Base-by-base conservation (phyloP, 495 filamentous ascomycete species). In the Trichoderma erinaceum region DNA sequence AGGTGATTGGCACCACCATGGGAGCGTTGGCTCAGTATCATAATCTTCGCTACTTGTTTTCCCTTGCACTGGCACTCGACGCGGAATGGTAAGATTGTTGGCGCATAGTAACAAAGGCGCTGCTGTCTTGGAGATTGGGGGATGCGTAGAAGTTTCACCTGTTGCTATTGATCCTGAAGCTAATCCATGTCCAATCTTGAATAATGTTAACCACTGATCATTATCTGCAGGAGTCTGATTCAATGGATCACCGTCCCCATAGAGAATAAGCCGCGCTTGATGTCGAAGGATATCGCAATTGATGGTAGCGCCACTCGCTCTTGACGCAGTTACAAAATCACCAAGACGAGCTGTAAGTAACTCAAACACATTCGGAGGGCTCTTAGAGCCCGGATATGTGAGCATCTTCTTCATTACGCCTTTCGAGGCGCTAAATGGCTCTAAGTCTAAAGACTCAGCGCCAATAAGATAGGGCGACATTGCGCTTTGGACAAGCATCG, bases 211-310 rank as follows among this genome's bases (percentile, higher is more conserved):
- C 86, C 88, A 89, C 1, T 82, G 73, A 5, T 78, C 77, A 68
- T 92, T 88, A 70, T 92, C 89, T 7, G 88, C 86, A 29, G 85
- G 86, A 0, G 88, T 91, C 73, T 90, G 88, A 68, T 90, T 90
- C 87, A 87, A 92, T 27, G 81, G 90, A 83, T 63, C 88, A 78
- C 68, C 84, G 82, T 84, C 82, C 66, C 84, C 82, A 56, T 84
- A 86, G 2, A 84, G 70, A 56, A 83, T 77, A 82, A 82, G 84
- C 16, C 83, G 78, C 11, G 83, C 81, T 71, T 86, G 83, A 67
- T 82, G 78, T 63, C 82, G 79, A 35, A 86, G 41, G 10, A 44
- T 44, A 44, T 44, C 41, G 41, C 41, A 44, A 7, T 44, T 44
- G 41, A 44, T 44, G 41, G 41, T 44, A 44, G 10, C 41, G 41